Evolutionary conservation across 352 stramenopile species (phyloP).

Genomic region (Phytophthora pluvialis): DNA sequence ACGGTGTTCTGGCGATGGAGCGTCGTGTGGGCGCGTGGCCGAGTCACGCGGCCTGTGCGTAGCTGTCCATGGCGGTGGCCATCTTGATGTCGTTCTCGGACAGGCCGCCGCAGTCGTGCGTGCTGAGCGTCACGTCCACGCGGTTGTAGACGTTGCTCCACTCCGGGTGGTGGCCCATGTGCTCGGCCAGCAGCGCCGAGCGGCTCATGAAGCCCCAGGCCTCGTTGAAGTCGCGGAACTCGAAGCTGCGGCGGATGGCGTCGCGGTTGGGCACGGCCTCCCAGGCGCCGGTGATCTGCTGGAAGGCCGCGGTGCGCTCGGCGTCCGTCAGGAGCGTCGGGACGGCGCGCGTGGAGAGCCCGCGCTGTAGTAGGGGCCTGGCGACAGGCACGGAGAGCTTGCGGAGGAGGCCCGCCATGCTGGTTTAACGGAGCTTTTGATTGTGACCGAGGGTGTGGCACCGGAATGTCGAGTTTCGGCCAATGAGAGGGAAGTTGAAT

Average conservation of each 20-base stretch:
- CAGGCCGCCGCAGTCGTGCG: constrained; percentile 95
- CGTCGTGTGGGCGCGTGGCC: neutral
- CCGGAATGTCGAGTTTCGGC: constrained; percentile 16
- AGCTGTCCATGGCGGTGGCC: constrained; percentile 80
- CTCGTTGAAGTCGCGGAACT: constrained; percentile 86
- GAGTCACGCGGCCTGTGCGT: constrained; percentile 40
- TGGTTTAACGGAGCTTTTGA: constrained; percentile 2
- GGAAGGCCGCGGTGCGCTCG: constrained; percentile 49
- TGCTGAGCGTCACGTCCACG: constrained; percentile 96
- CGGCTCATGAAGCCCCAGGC: constrained; percentile 86
- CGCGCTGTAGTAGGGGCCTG: constrained; percentile 18
- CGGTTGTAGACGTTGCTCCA: constrained; percentile 99
- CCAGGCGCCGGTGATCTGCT: constrained; percentile 61
- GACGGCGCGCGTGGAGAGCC: constrained; percentile 36
- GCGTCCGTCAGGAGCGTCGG: constrained; percentile 54
- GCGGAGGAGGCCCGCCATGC: constrained; percentile 14
- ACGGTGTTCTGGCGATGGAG: neutral
- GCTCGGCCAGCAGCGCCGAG: constrained; percentile 75
- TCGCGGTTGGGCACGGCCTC: constrained; percentile 62
- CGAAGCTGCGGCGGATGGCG: constrained; percentile 84
- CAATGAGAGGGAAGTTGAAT: constrained; percentile 25
- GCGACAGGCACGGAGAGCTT: constrained; percentile 2
- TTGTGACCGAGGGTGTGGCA: constrained; percentile 4
- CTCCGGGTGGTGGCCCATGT: constrained; percentile 98
- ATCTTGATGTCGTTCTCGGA: constrained; percentile 89